Percentiles rank a stretch among this genome's conserved stretches.
phyloP scores from a whole-genome alignment of 352 stramenopile genomes.

The Pythium folliculosum region DNA sequence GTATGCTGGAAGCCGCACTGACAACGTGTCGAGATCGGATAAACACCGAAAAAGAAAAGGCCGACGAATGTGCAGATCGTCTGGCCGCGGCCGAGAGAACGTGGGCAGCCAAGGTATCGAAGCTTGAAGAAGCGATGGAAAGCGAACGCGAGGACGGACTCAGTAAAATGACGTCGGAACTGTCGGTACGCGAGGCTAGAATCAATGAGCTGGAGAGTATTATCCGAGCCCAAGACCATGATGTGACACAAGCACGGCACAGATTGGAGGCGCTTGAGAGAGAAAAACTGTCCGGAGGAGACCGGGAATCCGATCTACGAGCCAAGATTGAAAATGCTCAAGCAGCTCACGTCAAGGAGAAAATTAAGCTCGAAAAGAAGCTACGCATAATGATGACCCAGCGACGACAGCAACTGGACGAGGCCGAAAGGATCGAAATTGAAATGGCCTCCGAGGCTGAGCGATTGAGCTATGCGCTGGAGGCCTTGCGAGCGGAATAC shows the following conservation, averaged over 20 bases:
- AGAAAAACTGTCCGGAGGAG: not conserved
- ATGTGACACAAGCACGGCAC: not conserved
- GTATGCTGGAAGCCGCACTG: not conserved
- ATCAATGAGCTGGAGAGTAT: slow-evolving; percentile 5
- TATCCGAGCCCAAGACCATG: not conserved
- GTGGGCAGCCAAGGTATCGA: not conserved
- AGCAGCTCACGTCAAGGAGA: slow-evolving; percentile 35
- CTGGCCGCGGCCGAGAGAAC: not conserved
- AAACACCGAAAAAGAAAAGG: not conserved
- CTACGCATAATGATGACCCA: slow-evolving; percentile 39
- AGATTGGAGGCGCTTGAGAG: not conserved
- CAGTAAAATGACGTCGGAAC: not conserved
- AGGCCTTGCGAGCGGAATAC: not conserved
- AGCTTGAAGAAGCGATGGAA: slow-evolving; percentile 4
- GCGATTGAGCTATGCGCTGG: slow-evolving; percentile 13
- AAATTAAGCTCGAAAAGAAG: slow-evolving; percentile 60
- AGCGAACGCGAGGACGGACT: not conserved
- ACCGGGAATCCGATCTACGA: slow-evolving; percentile 1
- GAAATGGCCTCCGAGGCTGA: slow-evolving; percentile 27
- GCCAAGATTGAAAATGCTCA: not conserved
- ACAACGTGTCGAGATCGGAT: not conserved
- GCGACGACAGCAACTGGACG: slow-evolving; percentile 28
- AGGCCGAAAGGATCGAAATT: slow-evolving; percentile 8
- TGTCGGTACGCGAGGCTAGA: not conserved
- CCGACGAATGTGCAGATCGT: not conserved